Percentiles rank a stretch among this genome's conserved stretches.
These are phyloP conservation scores for Fusarium goolgardi DNA, from an alignment of 2,329 filamentous ascomycete species.

Conservation along the genomic window DNA sequence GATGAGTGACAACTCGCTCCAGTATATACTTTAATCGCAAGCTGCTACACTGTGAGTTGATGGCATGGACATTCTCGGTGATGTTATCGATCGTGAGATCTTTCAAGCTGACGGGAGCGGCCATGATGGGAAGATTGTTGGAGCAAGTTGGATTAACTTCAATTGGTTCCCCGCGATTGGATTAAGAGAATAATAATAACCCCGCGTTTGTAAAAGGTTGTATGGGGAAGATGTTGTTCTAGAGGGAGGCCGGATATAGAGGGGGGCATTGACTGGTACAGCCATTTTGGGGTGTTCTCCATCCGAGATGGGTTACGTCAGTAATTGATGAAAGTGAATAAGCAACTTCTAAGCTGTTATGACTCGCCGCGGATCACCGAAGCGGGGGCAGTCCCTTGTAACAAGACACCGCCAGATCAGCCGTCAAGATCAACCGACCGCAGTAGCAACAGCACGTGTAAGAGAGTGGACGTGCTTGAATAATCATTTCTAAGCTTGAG, in stretches of 20 bases:
- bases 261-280: not conserved
- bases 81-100: slow-evolving; percentile 80
- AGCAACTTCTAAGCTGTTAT: not conserved
- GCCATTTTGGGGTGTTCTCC: not conserved
- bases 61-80: slow-evolving; percentile 75
- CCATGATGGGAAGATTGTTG: not conserved
- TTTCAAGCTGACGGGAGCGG: slow-evolving; percentile 26
- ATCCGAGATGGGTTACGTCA: not conserved
- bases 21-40: slow-evolving; percentile 74
- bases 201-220: not conserved
- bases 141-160: fast-evolving
- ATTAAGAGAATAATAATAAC: not conserved
- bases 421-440: not conserved
- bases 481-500: not conserved
- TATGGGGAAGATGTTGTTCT: too few relatives aligned
- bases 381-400: not conserved
- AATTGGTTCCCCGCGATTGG: too few relatives aligned
- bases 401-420: not conserved
- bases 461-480: not conserved
- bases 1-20: slow-evolving; percentile 75
- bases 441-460: not conserved
- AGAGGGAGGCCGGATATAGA: not conserved
- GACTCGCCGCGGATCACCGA: not conserved
- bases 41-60: slow-evolving; percentile 75
- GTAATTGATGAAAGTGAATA: not conserved